Percentiles rank a stretch among this genome's conserved stretches.
phyloP scores from a whole-genome alignment of 176 grass and related monocot genomes.

The Aegilops longissima region DNA sequence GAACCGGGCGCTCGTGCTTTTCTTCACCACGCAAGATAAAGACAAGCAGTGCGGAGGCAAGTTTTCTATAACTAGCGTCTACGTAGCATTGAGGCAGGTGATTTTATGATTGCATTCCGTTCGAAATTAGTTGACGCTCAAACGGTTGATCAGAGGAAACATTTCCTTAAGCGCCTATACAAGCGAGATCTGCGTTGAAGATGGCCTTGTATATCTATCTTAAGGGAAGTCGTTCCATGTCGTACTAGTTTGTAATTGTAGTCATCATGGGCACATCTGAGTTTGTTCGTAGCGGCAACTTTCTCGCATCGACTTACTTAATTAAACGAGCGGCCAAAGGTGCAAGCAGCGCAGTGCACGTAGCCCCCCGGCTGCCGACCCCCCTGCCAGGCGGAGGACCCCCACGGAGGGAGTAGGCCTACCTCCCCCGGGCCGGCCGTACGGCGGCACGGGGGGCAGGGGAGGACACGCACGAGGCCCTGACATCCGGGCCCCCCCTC shows the following conservation, averaged over 20 bases:
- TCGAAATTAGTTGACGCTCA: no score
- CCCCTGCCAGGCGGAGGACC: neutral
- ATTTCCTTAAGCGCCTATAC: no score
- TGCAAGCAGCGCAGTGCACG: conserved; percentile 27
- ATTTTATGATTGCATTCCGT: no score
- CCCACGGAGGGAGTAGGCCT: neutral
- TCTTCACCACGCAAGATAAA: no score
- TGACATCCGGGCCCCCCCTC: conserved; percentile 23
- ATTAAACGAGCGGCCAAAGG: conserved; percentile 2
- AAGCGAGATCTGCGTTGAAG: no score
- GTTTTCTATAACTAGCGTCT: no score
- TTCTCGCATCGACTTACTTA: neutral
- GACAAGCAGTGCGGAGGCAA: no score
- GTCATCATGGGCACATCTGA: neutral
- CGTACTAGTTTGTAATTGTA: neutral
- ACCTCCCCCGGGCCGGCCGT: conserved; percentile 12
- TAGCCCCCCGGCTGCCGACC: neutral
- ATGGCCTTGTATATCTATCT: no score
- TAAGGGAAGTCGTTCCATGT: neutral
- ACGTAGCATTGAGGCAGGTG: no score
- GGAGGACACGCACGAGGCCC: neutral
- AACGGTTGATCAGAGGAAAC: no score
- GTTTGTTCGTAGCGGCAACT: neutral
- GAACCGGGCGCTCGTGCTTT: no score
- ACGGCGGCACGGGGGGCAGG: conserved; percentile 29